Base-by-base conservation (phyloP, 2,329 filamentous ascomycete species). In the Hirsutella thompsonii region DNA sequence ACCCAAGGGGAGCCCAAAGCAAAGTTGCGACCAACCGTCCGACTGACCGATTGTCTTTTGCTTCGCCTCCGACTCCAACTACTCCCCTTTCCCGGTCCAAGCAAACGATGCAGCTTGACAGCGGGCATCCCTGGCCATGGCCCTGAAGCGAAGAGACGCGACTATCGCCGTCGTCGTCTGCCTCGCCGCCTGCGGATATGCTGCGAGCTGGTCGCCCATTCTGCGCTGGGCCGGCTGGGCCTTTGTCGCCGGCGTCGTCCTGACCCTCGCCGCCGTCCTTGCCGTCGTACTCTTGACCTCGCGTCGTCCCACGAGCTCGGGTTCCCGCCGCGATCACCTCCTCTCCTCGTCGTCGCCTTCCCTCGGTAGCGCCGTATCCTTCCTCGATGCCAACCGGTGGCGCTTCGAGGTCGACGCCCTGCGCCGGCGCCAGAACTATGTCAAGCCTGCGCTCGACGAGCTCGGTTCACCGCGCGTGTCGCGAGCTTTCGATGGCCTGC, bases 131-230 rank as follows among this genome's bases (percentile, higher is more conserved):
- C 47, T 52, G 58, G 56, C 55, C 62, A 79, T 83, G 82, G 79
- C 76, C 71, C 70, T 86, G 67, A 76, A 77, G 69, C 76, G 77
- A 66, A 78, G 76, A 71, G 74, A 88, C 74, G 71, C 80, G 61
- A 70, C 77, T 59, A 61, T 83, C 62, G 78, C 79, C 59, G 74
- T 72, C 60, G 60, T 82, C 58, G 78, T 72, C 60, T 74, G 70
- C 60, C 86, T 94, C 62, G 69, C 95, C 59, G 81, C 86, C 58
- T 96, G 90, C 90, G 84, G 85, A 47, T 81, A 89, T 59, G 74
- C 82, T 45, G 81, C 86, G 50, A 80, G 83, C 66, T 93, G 83
- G 80, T 69, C 88, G 53, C 88, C 90, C 23, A 67, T 79, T 44
- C 68, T 96, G 49, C 86, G 87, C 59, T 94, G 84, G 73, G 71